Evolutionary conservation across 179 eudicot genomes (phyloP).

Genomic region (Pouteria campechiana): DNA sequence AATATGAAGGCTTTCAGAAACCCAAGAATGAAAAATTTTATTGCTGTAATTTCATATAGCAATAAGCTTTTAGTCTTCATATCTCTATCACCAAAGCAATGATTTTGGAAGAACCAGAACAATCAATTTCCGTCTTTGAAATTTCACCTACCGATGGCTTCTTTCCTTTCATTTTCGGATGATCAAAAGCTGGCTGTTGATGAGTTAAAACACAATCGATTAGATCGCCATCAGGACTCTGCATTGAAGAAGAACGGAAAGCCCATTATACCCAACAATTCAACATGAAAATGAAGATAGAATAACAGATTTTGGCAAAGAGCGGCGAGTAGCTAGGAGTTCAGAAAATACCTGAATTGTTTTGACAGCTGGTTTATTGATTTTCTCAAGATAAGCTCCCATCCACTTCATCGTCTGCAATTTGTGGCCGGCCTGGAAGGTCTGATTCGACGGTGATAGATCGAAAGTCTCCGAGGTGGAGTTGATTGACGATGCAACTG

Average conservation of each 20-base stretch:
- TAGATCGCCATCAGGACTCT: conserved; percentile 92
- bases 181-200: conserved; percentile 85
- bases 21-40: background rate
- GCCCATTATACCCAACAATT: background rate
- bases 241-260: conserved; percentile 1
- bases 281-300: background rate
- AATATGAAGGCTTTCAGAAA: background rate
- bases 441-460: conserved; percentile 12
- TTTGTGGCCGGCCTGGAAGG: conserved; percentile 15
- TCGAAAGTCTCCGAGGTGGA: conserved; percentile 7
- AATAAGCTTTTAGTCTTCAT: background rate
- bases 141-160: conserved; percentile 48
- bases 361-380: conserved; percentile 36
- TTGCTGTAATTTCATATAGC: too few relatives aligned
- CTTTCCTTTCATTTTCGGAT: conserved; percentile 60
- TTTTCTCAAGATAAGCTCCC: conserved; percentile 26
- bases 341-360: conserved; percentile 26
- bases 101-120: background rate
- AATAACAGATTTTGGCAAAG: background rate
- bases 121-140: background rate
- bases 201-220: conserved; percentile 66
- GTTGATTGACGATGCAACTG: conserved; percentile 13
- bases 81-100: background rate
- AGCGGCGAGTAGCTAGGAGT: background rate
- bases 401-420: conserved; percentile 20